Percentiles rank a stretch among this genome's conserved stretches.
Evolutionary conservation across 352 stramenopile genomes (phyloP).

Genomic region (Phytophthora constricta): DNA sequence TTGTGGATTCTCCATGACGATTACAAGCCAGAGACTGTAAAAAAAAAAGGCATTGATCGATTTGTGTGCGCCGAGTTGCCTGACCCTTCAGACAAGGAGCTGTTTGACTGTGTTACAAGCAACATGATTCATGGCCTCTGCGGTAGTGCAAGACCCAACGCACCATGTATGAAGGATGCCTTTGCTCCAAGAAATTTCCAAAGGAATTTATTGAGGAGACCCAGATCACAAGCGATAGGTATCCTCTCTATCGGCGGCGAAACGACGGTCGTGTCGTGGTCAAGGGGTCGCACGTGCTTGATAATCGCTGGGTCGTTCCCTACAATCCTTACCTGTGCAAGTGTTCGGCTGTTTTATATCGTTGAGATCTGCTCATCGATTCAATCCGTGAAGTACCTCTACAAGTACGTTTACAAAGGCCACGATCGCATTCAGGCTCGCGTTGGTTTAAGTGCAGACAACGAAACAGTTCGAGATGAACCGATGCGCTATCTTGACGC

Average conservation of each 20-base stretch:
- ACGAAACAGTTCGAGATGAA: too few relatives aligned
- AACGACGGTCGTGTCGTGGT: background rate
- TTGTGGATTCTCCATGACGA: background rate
- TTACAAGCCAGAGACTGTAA: background rate
- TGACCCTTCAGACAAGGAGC: background rate
- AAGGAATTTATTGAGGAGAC: background rate
- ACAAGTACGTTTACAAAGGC: background rate
- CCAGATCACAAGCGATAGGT: background rate
- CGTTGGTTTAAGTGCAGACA: too few relatives aligned
- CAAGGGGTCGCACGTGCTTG: background rate
- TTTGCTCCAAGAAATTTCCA: background rate
- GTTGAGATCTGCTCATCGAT: background rate
- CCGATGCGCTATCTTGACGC: too few relatives aligned
- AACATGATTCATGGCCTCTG: background rate
- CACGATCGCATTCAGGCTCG: too few relatives aligned
- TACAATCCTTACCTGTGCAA: background rate
- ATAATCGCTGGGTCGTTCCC: background rate
- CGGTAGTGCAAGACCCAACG: background rate
- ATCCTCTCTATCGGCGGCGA: background rate
- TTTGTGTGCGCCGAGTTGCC: background rate
- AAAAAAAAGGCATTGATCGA: background rate
- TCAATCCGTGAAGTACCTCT: background rate
- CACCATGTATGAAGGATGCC: background rate
- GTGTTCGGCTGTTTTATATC: background rate
- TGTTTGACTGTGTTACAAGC: background rate